Conservation (phyloP, 169 alveolate genomes). For the Condylostoma magnum region DNA sequence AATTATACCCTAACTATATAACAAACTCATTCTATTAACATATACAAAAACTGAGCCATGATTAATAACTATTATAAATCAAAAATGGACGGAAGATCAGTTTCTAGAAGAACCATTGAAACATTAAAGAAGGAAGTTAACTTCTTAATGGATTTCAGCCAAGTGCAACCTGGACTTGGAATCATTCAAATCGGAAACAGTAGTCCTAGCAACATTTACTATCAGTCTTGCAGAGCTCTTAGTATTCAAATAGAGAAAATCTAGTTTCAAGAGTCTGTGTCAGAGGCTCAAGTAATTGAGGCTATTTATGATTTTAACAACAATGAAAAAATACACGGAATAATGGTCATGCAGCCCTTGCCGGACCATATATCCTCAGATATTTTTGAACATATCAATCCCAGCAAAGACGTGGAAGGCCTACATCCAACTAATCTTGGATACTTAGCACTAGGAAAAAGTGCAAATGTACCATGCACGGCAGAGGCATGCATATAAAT, state of each 20-base stretch:
- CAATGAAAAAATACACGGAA: conserved; percentile 51
- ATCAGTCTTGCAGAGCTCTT: conserved; percentile 3
- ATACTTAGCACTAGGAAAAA: conserved; percentile 41
- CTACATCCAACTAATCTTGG: conserved; percentile 59
- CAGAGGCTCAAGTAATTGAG: conserved; percentile 39
- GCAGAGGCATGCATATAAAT: conserved; percentile 61
- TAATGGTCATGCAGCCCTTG: conserved; percentile 70
- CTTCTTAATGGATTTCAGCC: conserved; percentile 13
- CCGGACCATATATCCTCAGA: conserved; percentile 50
- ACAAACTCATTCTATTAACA: too few species aligned
- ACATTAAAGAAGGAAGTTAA: conserved; percentile 27
- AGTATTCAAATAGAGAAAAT: conserved; percentile 31
- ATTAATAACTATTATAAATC: too few species aligned
- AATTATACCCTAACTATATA: too few species aligned
- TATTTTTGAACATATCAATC: conserved; percentile 42
- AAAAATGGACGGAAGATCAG: too few species aligned
- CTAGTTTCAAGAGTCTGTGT: conserved; percentile 6
- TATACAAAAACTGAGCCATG: too few species aligned
- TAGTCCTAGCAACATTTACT: not conserved
- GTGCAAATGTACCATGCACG: conserved; percentile 63
- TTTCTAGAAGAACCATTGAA: too few species aligned
- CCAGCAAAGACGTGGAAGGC: conserved; percentile 79
- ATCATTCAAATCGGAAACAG: not conserved
- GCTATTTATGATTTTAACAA: conserved; percentile 40
- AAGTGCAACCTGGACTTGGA: not conserved